These are phyloP conservation scores for Penicillium steckii DNA, from an alignment of 495 filamentous ascomycete genomes.

Conservation along the genomic window DNA sequence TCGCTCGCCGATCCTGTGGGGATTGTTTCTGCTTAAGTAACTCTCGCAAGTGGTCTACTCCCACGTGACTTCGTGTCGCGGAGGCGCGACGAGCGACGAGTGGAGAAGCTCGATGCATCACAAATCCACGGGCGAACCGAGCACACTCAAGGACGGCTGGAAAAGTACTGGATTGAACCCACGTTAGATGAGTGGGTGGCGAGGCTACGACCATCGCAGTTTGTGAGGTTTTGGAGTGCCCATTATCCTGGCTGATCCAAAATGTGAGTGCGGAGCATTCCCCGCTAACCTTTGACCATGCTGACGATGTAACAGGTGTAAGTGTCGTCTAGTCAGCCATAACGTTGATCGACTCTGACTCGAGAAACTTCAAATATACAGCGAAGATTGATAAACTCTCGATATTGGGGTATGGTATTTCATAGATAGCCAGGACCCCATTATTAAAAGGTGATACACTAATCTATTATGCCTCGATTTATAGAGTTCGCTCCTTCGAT, in stretches of 20 bases:
- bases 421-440: background rate
- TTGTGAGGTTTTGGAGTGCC: background rate
- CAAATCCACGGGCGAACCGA: slow-evolving; percentile 12
- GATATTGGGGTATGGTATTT: slow-evolving; percentile 65
- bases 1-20: slow-evolving; percentile 21
- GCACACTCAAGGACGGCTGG: slow-evolving; percentile 1
- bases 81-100: slow-evolving; percentile 20
- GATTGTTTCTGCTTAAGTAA: slow-evolving; percentile 6
- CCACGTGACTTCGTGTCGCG: slow-evolving; percentile 36
- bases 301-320: slow-evolving; percentile 31
- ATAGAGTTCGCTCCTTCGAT: slow-evolving; percentile 88
- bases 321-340: slow-evolving; percentile 8
- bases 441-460: background rate
- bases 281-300: slow-evolving; percentile 9
- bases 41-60: background rate
- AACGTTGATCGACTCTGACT: slow-evolving; percentile 8
- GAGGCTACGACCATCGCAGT: background rate
- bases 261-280: slow-evolving; percentile 21
- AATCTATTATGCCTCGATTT: background rate
- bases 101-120: slow-evolving; percentile 23
- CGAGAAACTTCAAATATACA: slow-evolving; percentile 8
- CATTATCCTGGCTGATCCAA: background rate
- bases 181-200: background rate
- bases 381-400: slow-evolving; percentile 86
- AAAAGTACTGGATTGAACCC: background rate